A percentile compares a stretch with the other conserved stretches of the same genome.
phyloP scores from a whole-genome alignment of 192 early-diverging fungal genomes.

The Coemansia reversa region DNA sequence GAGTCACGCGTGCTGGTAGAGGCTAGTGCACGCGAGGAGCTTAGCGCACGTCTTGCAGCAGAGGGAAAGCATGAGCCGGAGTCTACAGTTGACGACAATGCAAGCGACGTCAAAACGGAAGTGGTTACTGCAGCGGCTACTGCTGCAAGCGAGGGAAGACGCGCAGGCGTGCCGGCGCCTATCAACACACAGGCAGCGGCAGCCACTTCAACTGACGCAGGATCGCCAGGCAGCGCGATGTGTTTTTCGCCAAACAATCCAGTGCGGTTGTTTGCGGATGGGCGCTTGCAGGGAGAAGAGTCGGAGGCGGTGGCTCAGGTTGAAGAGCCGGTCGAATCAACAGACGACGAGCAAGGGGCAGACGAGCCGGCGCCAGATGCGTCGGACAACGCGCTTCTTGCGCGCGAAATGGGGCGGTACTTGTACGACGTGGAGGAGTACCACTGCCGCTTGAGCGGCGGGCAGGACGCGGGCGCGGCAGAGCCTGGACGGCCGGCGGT shows the following conservation, averaged over 20 bases:
- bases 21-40: constrained; percentile 10
- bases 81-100: not conserved
- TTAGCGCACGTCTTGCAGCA: constrained; percentile 5
- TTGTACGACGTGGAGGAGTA: constrained; percentile 46
- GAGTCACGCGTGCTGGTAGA: constrained; percentile 32
- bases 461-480: not conserved
- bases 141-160: not conserved
- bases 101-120: not conserved
- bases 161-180: not conserved
- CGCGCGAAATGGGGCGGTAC: constrained; percentile 49
- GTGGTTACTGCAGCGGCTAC: not conserved
- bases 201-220: not conserved
- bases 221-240: constrained; percentile 2
- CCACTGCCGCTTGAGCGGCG: constrained; percentile 15
- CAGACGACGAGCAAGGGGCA: constrained; percentile 1
- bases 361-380: constrained; percentile 3
- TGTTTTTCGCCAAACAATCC: constrained; percentile 35
- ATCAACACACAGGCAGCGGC: constrained; percentile 5
- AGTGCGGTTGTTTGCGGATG: constrained; percentile 4
- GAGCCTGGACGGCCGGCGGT: constrained; percentile 35
- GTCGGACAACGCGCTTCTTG: constrained; percentile 32
- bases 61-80: not conserved
- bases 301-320: not conserved
- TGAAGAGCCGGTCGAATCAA: not conserved
- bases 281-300: not conserved